These are phyloP conservation scores for Phytopythium mirpurense DNA, from an alignment of 352 stramenopile species.

Conservation along the genomic window DNA sequence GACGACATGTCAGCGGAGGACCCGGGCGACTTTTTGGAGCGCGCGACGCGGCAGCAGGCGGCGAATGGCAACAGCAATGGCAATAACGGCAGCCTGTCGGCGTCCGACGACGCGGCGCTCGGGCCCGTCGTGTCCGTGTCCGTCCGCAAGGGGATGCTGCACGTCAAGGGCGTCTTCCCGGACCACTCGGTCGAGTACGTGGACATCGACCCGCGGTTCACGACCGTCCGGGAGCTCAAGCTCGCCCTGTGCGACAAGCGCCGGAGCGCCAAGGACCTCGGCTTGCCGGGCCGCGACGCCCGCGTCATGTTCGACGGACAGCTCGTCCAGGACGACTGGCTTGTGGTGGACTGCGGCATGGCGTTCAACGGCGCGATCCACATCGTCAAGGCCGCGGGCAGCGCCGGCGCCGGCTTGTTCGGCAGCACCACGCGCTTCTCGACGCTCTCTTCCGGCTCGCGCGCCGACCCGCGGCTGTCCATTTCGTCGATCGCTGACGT, in stretches of 20 bases:
- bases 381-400: constrained; percentile 37
- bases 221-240: constrained; percentile 71
- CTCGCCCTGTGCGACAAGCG: constrained; percentile 52
- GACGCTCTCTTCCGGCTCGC: constrained; percentile 10
- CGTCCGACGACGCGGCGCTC: constrained; percentile 5
- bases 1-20: constrained; percentile 10
- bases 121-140: constrained; percentile 45
- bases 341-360: constrained; percentile 78
- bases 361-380: constrained; percentile 64
- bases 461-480: constrained; percentile 41
- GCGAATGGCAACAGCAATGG: too few species aligned
- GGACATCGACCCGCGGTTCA: constrained; percentile 66
- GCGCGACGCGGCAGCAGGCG: constrained; percentile 8
- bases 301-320: constrained; percentile 76
- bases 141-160: constrained; percentile 47
- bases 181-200: constrained; percentile 81
- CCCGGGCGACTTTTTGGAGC: constrained; percentile 1
- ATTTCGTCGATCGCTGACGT: constrained; percentile 71
- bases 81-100: not conserved
- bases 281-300: constrained; percentile 37
- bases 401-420: constrained; percentile 4
- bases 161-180: constrained; percentile 79
- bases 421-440: constrained; percentile 2
- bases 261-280: constrained; percentile 31
- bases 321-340: constrained; percentile 71